Conservation (phyloP, 495 filamentous ascomycete genomes). For the Tetracladium marchalianum region DNA sequence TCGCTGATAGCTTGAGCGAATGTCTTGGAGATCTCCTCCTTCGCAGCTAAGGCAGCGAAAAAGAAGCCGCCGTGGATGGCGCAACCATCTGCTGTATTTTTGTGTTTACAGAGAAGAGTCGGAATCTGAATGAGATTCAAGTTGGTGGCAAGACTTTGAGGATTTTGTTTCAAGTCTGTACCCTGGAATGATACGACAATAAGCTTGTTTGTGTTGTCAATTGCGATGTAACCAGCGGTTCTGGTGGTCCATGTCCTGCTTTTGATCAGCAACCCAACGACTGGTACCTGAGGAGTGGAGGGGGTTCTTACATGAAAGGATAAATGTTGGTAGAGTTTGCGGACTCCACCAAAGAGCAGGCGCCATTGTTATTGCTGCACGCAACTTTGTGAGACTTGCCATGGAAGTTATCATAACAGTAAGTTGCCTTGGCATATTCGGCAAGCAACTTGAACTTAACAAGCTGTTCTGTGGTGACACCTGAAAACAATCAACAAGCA, state of each 20-base stretch:
- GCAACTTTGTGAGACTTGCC: conserved; percentile 38
- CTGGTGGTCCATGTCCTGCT: conserved; percentile 45
- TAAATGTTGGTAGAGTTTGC: conserved; percentile 38
- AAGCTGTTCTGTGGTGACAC: conserved; percentile 28
- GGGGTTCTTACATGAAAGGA: not conserved
- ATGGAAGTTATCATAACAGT: conserved; percentile 39
- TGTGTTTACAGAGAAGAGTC: conserved; percentile 30
- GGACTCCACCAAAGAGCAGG: conserved; percentile 50
- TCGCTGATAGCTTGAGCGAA: conserved; percentile 24
- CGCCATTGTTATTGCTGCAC: conserved; percentile 35
- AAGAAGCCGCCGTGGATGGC: conserved; percentile 45
- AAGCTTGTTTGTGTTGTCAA: conserved; percentile 49
- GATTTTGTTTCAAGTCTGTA: conserved; percentile 49
- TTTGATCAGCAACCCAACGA: not conserved
- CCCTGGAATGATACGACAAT: conserved; percentile 71
- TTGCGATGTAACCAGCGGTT: conserved; percentile 57
- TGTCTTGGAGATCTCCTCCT: conserved; percentile 30
- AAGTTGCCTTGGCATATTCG: conserved; percentile 61
- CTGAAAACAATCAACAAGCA: not conserved
- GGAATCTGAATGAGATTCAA: conserved; percentile 30
- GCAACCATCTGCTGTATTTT: conserved; percentile 29
- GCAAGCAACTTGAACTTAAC: conserved; percentile 49
- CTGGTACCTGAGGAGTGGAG: not conserved
- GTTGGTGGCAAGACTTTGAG: conserved; percentile 42
- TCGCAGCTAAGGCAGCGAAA: conserved; percentile 37